Evolutionary conservation across 176 grass and related monocot species (phyloP).

Genomic region (Miscanthus lutarioriparius): DNA sequence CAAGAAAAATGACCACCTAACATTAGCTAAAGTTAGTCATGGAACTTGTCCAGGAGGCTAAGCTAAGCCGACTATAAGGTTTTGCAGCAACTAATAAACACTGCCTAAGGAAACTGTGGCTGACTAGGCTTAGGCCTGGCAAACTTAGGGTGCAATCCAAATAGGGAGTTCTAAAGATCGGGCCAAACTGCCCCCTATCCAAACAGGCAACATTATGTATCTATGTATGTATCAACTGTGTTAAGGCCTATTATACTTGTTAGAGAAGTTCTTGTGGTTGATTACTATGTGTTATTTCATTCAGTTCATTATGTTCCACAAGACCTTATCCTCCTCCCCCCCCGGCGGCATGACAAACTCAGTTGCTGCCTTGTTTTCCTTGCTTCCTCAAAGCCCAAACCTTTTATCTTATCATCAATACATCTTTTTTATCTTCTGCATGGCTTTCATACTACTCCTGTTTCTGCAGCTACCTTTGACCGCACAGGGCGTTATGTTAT

Average conservation of each 20-base stretch:
- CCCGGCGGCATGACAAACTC: not conserved
- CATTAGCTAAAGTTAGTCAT: not conserved
- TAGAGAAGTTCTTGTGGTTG: constrained; percentile 18
- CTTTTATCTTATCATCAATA: constrained; percentile 5
- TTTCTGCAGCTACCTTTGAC: constrained; percentile 88
- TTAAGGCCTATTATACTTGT: not conserved
- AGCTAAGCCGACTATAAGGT: not conserved
- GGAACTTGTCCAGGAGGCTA: not conserved
- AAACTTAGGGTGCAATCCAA: not conserved
- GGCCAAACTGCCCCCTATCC: not conserved
- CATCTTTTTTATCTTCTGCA: constrained; percentile 6
- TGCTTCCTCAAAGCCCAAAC: constrained; percentile 11
- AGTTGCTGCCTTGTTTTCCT: constrained; percentile 21
- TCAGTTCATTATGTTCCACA: constrained; percentile 1
- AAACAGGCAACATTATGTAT: not conserved
- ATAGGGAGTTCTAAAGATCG: not conserved
- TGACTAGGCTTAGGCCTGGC: not conserved
- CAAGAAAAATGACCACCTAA: not conserved
- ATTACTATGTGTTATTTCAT: not conserved
- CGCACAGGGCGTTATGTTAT: constrained; percentile 84
- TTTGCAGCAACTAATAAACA: not conserved
- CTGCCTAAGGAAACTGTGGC: not conserved
- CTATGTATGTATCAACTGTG: not conserved
- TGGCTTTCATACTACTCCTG: constrained; percentile 13
- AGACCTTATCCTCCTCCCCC: not conserved